Base-by-base conservation (phyloP, 345 rosid genomes). In the Aquilaria malaccensis region DNA sequence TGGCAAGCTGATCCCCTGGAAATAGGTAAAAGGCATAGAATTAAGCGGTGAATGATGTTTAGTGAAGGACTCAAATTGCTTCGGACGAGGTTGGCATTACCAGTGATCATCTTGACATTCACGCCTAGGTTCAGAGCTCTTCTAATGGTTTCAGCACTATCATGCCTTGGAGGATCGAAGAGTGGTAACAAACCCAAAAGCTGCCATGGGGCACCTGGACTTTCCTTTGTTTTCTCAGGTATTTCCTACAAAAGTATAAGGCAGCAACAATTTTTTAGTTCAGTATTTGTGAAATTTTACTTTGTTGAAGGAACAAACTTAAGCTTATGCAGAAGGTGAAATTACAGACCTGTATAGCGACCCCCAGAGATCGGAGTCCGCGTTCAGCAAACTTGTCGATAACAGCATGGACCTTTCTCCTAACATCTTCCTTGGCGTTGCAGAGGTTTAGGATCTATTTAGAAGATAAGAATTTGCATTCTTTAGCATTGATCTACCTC, bases 151-250 rank as follows among this genome's bases (percentile, higher is more conserved):
- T 91, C 98, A 13, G 98, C 96, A 75, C 98, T 91, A 56, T 91
- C 98, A 65, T 91, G 98, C 77, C 98, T 85, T 1, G 96, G 98
- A 60, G 98, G 98, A 82, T 91, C 98, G 63, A 91, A 91, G 43
- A 91, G 85, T 50, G 98, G 88, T 75, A 91, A 67, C 67, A 91
- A 72, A 70, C 98, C 96, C 60, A 83, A 72, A 72, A 88, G 62
- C 62, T 86, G 84, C 98, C 95, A 91, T 15, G 98, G 95, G 48
- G 74, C 85, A n/a, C 98, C 98, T 3, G 82, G 62, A 68, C 83
- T 65, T 1, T 88, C 96, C 69, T 86, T 91, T 4, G 76, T 70
- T 78, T 75, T 83, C 77, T 86, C 98, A 9, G 96, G 96, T 65
- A 91, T 76, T 70, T 86, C 85, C 98, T 91, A 84, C 70, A 66